Conservation (phyloP, 2,329 filamentous ascomycete genomes). For the Verticillium klebahnii region DNA sequence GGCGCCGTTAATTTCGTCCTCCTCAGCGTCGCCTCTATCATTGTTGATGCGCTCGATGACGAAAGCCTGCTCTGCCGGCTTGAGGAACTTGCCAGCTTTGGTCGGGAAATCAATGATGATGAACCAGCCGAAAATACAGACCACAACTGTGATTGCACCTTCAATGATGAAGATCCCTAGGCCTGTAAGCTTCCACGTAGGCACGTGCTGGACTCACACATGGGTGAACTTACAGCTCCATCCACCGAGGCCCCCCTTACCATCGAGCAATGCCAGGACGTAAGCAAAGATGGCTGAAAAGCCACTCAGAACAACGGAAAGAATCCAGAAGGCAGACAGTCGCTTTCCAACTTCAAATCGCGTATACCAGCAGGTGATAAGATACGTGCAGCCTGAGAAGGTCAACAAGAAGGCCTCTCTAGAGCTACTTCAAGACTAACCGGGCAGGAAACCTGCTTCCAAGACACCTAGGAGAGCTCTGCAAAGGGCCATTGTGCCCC, state of each 20-base stretch:
- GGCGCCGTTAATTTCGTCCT: conserved; percentile 17
- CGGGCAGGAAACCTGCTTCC: conserved; percentile 20
- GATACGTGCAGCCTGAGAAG: conserved; percentile 22
- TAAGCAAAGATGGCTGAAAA: conserved; percentile 15
- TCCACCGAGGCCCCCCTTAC: conserved; percentile 5
- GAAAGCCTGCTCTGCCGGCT: conserved; percentile 16
- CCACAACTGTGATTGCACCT: conserved; percentile 19
- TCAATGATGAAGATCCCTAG: conserved; percentile 14
- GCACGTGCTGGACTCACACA: too few relatives aligned
- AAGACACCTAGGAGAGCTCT: conserved; percentile 15
- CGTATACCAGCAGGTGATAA: conserved; percentile 29
- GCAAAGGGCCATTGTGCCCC: conserved; percentile 18
- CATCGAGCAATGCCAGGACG: conserved; percentile 2
- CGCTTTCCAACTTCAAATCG: conserved; percentile 28
- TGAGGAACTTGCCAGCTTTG: conserved; percentile 19
- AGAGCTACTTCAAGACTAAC: background rate
- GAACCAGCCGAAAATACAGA: conserved; percentile 19
- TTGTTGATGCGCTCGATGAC: conserved; percentile 28
- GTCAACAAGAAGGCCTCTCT: background rate
- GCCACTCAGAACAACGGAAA: conserved; percentile 5
- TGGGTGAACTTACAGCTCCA: conserved; percentile 10
- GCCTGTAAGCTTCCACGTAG: background rate
- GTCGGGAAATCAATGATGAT: conserved; percentile 18
- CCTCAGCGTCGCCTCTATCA: conserved; percentile 13
- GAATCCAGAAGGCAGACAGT: conserved; percentile 8